Evolutionary conservation across 75 land plant genomes (phyloP).

Genomic region (Cupressus sempervirens): DNA sequence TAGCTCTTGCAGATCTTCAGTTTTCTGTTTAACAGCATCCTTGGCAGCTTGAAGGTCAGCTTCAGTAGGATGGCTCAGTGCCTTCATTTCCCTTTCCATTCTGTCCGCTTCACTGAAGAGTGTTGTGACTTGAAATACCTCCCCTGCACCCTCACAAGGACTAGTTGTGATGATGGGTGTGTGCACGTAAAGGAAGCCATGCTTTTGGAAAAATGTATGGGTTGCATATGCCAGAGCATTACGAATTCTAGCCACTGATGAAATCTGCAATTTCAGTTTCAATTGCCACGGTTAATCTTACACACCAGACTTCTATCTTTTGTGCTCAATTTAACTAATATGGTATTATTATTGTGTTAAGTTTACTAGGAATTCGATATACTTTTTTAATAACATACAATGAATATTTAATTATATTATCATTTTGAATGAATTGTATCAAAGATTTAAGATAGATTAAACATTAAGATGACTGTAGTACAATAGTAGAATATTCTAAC

Average conservation of each 20-base stretch:
- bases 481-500: too few relatives aligned
- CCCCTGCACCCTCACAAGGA: slow-evolving; percentile 31
- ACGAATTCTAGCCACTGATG: slow-evolving; percentile 68
- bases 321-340: neutral
- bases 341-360: too few relatives aligned
- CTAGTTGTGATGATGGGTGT: slow-evolving; percentile 76
- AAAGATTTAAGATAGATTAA: too few relatives aligned
- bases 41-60: slow-evolving; percentile 39
- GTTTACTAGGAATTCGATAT: too few relatives aligned
- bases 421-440: too few relatives aligned
- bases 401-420: too few relatives aligned
- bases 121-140: slow-evolving; percentile 69
- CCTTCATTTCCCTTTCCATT: slow-evolving; percentile 14
- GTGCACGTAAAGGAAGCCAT: slow-evolving; percentile 68
- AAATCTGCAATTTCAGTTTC: slow-evolving; percentile 39
- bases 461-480: too few relatives aligned
- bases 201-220: slow-evolving; percentile 64
- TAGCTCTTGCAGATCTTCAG: slow-evolving; percentile 47
- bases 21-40: slow-evolving; percentile 46
- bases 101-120: slow-evolving; percentile 32
- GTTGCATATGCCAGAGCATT: slow-evolving; percentile 56
- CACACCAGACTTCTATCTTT: neutral
- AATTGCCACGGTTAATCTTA: neutral
- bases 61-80: slow-evolving; percentile 16
- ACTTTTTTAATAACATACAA: too few relatives aligned